Percentiles rank a stretch among this genome's conserved stretches.
Conservation (phyloP, 176 grass and related monocot genomes). For the Pontederia paniculata region DNA sequence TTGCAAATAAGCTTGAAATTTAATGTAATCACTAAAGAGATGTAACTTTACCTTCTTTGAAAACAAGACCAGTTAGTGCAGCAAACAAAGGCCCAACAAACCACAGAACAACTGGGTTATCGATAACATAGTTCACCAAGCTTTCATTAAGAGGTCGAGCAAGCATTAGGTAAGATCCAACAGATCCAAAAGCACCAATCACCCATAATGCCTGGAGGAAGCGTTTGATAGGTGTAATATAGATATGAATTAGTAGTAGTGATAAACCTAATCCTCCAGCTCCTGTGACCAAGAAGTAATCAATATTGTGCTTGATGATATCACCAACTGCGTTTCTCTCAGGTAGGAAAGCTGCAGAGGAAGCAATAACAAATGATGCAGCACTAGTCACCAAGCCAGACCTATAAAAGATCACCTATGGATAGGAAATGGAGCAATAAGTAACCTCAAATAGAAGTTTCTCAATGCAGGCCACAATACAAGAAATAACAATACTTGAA, state of each 20-base stretch:
- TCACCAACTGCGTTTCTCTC: constrained; percentile 35
- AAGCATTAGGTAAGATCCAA: constrained; percentile 35
- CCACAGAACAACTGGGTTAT: constrained; percentile 45
- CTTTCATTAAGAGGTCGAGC: constrained; percentile 48
- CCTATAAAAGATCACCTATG: constrained; percentile 63
- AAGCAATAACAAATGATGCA: constrained; percentile 36
- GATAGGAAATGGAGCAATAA: constrained; percentile 7
- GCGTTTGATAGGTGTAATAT: constrained; percentile 64
- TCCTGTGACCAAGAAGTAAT: constrained; percentile 44
- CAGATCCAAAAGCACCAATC: constrained; percentile 45
- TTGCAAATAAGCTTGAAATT: background rate
- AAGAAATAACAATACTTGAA: too few species aligned
- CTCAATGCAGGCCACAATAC: too few species aligned
- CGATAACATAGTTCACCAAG: constrained; percentile 46
- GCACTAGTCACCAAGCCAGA: constrained; percentile 62
- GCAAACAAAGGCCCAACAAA: constrained; percentile 71
- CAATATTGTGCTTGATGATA: constrained; percentile 29
- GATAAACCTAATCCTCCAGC: constrained; percentile 64
- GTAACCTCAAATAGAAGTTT: too few species aligned
- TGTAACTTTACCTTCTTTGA: constrained; percentile 65
- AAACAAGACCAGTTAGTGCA: constrained; percentile 76
- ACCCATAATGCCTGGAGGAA: constrained; percentile 73
- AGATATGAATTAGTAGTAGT: constrained; percentile 73
- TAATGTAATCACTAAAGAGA: background rate
- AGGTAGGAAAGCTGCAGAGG: constrained; percentile 50